phyloP scores from a whole-genome alignment of 2,329 filamentous ascomycete genomes.

The Trichophyton benhamiae region DNA sequence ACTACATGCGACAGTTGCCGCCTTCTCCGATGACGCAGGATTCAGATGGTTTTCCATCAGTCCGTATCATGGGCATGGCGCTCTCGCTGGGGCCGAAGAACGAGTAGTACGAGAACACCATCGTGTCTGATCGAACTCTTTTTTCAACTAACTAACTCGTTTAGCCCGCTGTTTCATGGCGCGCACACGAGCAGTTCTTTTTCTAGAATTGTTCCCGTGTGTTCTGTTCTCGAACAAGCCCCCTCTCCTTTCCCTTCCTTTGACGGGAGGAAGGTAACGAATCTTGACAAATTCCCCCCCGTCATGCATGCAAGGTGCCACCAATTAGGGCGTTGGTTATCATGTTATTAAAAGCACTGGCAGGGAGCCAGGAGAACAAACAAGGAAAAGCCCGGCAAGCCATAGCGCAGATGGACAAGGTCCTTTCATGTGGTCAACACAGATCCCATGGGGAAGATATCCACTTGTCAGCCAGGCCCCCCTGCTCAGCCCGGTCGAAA shows the following conservation, averaged over 20 bases:
- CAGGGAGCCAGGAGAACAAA: not conserved
- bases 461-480: not conserved
- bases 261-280: not conserved
- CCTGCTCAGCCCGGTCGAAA: conserved; percentile 1
- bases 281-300: not conserved
- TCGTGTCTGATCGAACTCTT: not conserved
- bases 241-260: not conserved
- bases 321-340: not conserved
- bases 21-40: conserved; percentile 1
- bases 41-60: not conserved
- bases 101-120: not conserved
- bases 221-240: not conserved
- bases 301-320: not conserved
- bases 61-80: not conserved
- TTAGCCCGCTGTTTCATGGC: not conserved
- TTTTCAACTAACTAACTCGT: not conserved
- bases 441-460: not conserved
- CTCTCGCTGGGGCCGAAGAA: not conserved
- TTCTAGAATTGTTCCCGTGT: not conserved
- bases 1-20: not conserved
- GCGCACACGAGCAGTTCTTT: not conserved
- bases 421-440: not conserved
- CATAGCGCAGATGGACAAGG: not conserved
- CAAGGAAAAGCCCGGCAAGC: not conserved
- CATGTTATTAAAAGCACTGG: not conserved